Evolutionary conservation across 1,284 basidiomycete species (phyloP), one percentile per base, ranked within the genome.

Genomic region (Ceratobasidium sp.): DNA sequence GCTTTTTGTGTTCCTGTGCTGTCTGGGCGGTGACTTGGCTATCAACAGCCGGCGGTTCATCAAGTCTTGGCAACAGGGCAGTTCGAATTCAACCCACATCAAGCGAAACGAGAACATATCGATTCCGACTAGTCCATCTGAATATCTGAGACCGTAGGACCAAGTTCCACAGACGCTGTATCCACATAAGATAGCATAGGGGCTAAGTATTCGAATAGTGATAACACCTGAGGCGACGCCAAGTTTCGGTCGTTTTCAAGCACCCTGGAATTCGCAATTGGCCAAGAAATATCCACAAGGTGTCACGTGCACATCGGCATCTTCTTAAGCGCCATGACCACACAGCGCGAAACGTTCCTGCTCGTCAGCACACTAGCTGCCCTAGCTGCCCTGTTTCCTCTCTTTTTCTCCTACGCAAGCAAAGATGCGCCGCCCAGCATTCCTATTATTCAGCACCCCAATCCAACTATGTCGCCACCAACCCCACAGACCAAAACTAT

Each of bases 321-420:
- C 11, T 5, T 64, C 11, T 20, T 42, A 42, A 47, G 26, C 37
- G 42, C 28, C 42, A 74, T 74, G 69, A 49, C 69, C 23, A 49
- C 42, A 7, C 61, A 64, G 4, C 69, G 58, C 42, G 69, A 74
- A 26, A 63, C 69, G 3, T 20, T 61, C 33, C 26, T 74, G 20
- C 42, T 74, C 17, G 69, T 74, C 31, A 49, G 69, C 60, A 93
- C 82, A 97, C 95, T 66, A 88, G 86, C 75, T 88, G 86, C 82
- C 95, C 94, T 31, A 89, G 88, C 77, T 86, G 86, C 63, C 88
- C 88, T 58, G 87, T 84, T 49, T 93, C 91, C 56, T 83, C 81
- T 79, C 88, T 85, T 58, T 31, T 51, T 74, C 42, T 74, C 69
- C 7, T 74, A 63, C 31, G 20, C 60, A 2, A 42, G 58, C 58